Evolutionary conservation across 176 grass and related monocot genomes (phyloP), one percentile per base, ranked within the genome.

Genomic region (Bonia amplexicaulis): DNA sequence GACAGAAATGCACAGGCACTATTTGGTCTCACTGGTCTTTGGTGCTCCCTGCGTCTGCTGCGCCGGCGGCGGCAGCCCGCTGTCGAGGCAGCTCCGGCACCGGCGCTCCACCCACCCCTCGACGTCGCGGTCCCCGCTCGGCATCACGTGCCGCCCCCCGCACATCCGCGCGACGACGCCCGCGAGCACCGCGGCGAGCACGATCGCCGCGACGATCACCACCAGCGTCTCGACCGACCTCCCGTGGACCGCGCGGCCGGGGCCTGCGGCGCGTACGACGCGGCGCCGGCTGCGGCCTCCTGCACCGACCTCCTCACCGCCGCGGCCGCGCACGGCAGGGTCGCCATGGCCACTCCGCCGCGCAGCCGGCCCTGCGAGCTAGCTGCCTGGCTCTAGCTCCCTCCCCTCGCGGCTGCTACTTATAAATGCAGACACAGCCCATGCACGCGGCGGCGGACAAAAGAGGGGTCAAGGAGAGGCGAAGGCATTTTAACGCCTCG

Each of bases 71-170:
- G 92, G 88, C 64, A 97, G 71, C 5, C 94, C 92, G 55, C 90
- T 77, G 81, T 94, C 94, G 47, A 97, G 94, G 88, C 94, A 97
- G 89, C 51, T 97, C 48, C 85, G 90, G 81, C 94, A 97, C 40
- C 80, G 85, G 9, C 71, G 86, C 71, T 97, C 94, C 51, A 92
- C 84, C 80, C 94, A 97, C 3, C 92, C 94, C 67, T 94, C 94
- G 49, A 90, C 81, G 68, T 97, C 92, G 17, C 54, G 55, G 72
- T 94, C 82, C 9, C 44, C 69, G 78, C 79, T 77, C 9, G 87
- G 87, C 17, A 52, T 20, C 35, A 90, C 80, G 79, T 90, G 92
- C 27, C 82, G 85, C 0, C 92, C 88, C 3, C 92, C 88, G 76
- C 90, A 89, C 71, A 69, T 86, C 81, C 86, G 76, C 17, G 91